phyloP scores from a whole-genome alignment of 306 rosid species.

The Mimosa pudica region DNA sequence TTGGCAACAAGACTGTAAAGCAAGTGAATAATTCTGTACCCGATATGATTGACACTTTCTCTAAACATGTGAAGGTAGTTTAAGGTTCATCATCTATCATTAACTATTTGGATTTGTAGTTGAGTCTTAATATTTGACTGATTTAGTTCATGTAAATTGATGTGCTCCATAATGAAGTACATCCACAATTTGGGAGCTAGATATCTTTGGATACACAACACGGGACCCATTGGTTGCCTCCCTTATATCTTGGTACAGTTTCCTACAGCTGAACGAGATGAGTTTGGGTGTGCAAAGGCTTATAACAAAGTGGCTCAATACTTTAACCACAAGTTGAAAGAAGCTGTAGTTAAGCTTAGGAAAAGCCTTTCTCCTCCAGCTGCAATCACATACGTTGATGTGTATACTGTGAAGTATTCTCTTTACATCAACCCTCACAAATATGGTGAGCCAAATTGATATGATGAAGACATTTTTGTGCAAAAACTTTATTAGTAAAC shows the following conservation, averaged over 20 bases:
- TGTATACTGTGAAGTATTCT: slow-evolving; percentile 47
- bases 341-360: slow-evolving; percentile 47
- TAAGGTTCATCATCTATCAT: neutral
- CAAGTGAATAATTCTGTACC: slow-evolving; percentile 45
- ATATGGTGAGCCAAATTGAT: slow-evolving; percentile 7
- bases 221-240: slow-evolving; percentile 47
- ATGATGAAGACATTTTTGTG: neutral
- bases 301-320: slow-evolving; percentile 34
- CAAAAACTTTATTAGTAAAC: neutral
- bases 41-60: slow-evolving; percentile 33
- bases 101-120: neutral
- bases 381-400: slow-evolving; percentile 68
- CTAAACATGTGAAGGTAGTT: slow-evolving; percentile 43
- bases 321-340: slow-evolving; percentile 57
- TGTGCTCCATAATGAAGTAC: slow-evolving; percentile 22
- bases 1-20: slow-evolving; percentile 12
- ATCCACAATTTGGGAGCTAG: slow-evolving; percentile 41
- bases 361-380: slow-evolving; percentile 47
- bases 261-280: slow-evolving; percentile 37
- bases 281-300: slow-evolving; percentile 60
- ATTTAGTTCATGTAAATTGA: slow-evolving; percentile 5
- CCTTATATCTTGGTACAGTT: slow-evolving; percentile 35
- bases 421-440: slow-evolving; percentile 41
- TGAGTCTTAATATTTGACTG: neutral
- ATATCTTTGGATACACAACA: slow-evolving; percentile 54